These are phyloP conservation scores for Clavispora fructus DNA, from an alignment of 805 yeast species.

Conservation along the genomic window DNA sequence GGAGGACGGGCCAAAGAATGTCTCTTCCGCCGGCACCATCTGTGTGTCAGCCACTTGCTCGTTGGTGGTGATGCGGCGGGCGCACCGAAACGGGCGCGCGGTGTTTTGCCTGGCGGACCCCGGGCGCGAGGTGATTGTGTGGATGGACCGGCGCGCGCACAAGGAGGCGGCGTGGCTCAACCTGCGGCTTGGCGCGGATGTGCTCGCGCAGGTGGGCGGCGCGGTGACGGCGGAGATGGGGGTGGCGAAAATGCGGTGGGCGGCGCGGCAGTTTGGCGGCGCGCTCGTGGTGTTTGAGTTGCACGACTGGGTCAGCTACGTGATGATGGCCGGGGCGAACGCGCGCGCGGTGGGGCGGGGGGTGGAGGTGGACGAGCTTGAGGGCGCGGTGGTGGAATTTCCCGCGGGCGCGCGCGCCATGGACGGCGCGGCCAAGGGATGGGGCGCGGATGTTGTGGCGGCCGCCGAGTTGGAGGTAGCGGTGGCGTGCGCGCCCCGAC, in stretches of 20 bases:
- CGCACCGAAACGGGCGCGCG: slow-evolving; percentile 8
- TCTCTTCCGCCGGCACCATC: slow-evolving; percentile 16
- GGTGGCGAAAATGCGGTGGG: slow-evolving; percentile 44
- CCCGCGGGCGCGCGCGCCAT: slow-evolving; percentile 28
- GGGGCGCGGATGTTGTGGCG: slow-evolving; percentile 29
- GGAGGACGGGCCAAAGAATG: too few species aligned
- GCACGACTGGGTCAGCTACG: slow-evolving; percentile 41
- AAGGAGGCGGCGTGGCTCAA: slow-evolving; percentile 29
- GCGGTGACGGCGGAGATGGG: slow-evolving; percentile 54
- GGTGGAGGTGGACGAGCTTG: slow-evolving; percentile 4
- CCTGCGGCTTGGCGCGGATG: slow-evolving; percentile 14
- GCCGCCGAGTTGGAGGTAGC: slow-evolving; percentile 13
- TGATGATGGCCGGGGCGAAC: slow-evolving; percentile 22
- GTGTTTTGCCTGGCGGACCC: slow-evolving; percentile 27
- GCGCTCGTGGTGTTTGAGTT: slow-evolving; percentile 44
- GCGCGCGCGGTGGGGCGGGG: slow-evolving; percentile 9
- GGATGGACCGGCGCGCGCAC: slow-evolving; percentile 54
- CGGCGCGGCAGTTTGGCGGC: slow-evolving; percentile 19
- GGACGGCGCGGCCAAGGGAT: slow-evolving; percentile 58
- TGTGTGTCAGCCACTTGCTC: slow-evolving; percentile 56
- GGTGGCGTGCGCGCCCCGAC: slow-evolving; percentile 8
- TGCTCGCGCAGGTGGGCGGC: slow-evolving; percentile 34
- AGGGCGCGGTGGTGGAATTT: slow-evolving; percentile 3
- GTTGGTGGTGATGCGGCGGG: slow-evolving; percentile 39
- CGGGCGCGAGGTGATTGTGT: slow-evolving; percentile 42